These are phyloP conservation scores for Sophora flavescens DNA, from an alignment of 306 rosid species.

Conservation along the genomic window DNA sequence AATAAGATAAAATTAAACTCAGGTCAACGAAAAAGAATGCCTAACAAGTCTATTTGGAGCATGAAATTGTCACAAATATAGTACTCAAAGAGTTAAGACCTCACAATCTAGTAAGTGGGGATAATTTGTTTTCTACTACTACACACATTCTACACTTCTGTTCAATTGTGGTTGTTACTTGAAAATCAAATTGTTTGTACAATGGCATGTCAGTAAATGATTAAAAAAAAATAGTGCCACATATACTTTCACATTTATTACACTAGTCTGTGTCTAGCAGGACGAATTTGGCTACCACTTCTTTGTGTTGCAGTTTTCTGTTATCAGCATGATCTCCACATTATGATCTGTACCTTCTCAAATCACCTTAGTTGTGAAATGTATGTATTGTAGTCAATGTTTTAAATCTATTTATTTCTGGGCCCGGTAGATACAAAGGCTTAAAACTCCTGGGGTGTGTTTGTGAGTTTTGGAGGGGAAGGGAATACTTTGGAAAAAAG, in stretches of 20 bases:
- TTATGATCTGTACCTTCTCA: background rate
- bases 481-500: too few species aligned
- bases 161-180: constrained; percentile 41
- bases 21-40: background rate
- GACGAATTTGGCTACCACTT: background rate
- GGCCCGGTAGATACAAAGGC: background rate
- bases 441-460: too few species aligned
- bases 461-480: too few species aligned
- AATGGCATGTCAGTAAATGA: background rate
- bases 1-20: too few species aligned
- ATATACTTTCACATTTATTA: background rate
- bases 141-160: constrained; percentile 9
- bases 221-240: too few species aligned
- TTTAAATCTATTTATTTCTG: constrained; percentile 6
- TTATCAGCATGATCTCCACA: constrained; percentile 1
- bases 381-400: background rate
- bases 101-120: constrained; percentile 30
- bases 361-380: background rate
- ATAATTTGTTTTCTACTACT: constrained; percentile 15
- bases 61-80: background rate
- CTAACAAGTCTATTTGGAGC: constrained; percentile 15
- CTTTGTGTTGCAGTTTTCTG: constrained; percentile 10
- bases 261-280: background rate
- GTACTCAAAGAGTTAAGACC: background rate
- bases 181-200: constrained; percentile 38